Conservation (phyloP, 2,329 filamentous ascomycete species). For the Triangularia verruculosa region DNA sequence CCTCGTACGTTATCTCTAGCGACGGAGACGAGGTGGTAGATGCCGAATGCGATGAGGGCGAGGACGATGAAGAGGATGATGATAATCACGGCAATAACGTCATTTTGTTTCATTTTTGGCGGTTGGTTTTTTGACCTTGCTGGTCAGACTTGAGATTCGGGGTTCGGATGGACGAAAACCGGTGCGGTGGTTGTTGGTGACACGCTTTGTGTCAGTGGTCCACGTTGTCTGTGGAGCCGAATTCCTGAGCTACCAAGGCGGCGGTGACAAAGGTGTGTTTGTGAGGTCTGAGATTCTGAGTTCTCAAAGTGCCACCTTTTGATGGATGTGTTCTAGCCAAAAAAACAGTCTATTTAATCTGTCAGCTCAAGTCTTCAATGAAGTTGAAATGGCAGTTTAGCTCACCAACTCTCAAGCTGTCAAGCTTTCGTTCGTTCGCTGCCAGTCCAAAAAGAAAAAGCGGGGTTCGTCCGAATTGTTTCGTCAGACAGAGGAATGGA, state of each 20-base stretch:
- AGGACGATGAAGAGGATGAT: constrained; percentile 64
- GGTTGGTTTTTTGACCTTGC: not conserved
- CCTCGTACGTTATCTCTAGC: constrained; percentile 42
- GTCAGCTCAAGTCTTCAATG: too few species aligned
- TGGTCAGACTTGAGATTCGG: not conserved
- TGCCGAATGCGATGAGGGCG: constrained; percentile 59
- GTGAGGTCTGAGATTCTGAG: not conserved
- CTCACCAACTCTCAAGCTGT: not conserved
- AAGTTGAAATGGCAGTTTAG: not conserved
- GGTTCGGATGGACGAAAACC: not conserved
- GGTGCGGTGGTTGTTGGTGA: not conserved
- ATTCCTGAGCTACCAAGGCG: not conserved
- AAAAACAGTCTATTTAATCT: not conserved
- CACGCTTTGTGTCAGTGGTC: not conserved
- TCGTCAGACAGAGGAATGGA: not conserved
- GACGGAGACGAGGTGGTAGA: constrained; percentile 58
- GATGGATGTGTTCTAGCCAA: not conserved
- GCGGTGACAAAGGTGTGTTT: not conserved
- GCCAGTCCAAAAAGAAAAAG: not conserved
- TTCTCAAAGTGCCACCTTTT: not conserved
- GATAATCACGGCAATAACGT: constrained; percentile 66
- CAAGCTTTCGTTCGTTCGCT: not conserved
- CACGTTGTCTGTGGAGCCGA: not conserved
- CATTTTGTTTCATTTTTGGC: constrained; percentile 60
- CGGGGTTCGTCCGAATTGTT: not conserved